Evolutionary conservation across 108 stramenopile species (phyloP).

Genomic region (Epithemia pelagica): DNA sequence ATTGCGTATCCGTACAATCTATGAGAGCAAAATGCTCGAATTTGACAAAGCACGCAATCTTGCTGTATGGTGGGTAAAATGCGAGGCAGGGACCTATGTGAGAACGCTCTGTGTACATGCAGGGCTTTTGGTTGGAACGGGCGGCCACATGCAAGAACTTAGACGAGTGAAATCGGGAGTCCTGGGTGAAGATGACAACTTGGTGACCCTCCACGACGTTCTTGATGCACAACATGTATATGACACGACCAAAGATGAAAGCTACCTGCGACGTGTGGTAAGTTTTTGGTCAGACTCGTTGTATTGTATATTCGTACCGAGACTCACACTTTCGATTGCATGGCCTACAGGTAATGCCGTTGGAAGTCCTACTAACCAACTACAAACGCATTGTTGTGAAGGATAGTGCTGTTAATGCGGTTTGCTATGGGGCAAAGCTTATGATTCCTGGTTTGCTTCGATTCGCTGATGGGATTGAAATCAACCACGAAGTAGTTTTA

Average conservation of each 20-base stretch:
- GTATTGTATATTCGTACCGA: too few relatives aligned
- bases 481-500: constrained; percentile 95
- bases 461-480: constrained; percentile 97
- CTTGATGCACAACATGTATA: constrained; percentile 99
- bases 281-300: too few relatives aligned
- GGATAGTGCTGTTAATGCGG: constrained; percentile 98
- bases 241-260: constrained; percentile 97
- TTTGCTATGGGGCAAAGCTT: constrained; percentile 99
- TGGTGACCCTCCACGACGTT: constrained; percentile 99
- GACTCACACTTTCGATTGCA: too few relatives aligned
- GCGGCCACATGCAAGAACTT: constrained; percentile 99
- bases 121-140: constrained; percentile 91
- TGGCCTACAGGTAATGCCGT: too few relatives aligned
- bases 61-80: constrained; percentile 92
- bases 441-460: constrained; percentile 98
- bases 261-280: constrained; percentile 95
- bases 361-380: constrained; percentile 92
- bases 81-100: constrained; percentile 99
- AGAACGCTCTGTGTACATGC: constrained; percentile 99
- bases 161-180: constrained; percentile 95
- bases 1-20: constrained; percentile 97
- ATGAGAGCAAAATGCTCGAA: constrained; percentile 93
- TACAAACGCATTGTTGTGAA: constrained; percentile 99
- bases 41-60: constrained; percentile 94
- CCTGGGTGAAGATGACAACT: constrained; percentile 80